Evolutionary conservation across 768 basidiomycete genomes (phyloP).

Genomic region (Boletellus ananiceps): DNA sequence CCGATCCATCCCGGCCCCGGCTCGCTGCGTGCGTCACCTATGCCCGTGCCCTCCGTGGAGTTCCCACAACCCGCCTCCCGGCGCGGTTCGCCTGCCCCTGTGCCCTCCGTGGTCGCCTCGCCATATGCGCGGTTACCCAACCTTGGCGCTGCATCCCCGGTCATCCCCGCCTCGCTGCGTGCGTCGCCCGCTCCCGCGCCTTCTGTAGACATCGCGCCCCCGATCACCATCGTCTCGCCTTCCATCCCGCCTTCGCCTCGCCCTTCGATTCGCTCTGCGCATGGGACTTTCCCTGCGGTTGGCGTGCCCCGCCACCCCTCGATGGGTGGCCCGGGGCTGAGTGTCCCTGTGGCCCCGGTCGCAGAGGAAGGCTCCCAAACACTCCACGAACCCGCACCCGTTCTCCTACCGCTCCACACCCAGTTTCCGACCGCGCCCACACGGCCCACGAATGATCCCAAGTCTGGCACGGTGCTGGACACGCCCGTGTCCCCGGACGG

Average conservation of each 20-base stretch:
- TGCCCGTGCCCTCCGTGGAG: background rate
- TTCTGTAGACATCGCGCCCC: background rate
- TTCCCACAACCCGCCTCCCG: background rate
- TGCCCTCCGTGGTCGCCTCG: slow-evolving; percentile 1
- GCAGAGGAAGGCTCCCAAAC: slow-evolving; percentile 19
- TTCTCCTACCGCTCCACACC: background rate
- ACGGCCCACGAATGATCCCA: background rate
- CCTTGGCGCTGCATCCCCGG: background rate
- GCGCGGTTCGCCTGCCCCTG: background rate
- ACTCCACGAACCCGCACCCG: slow-evolving; percentile 9
- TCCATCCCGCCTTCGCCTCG: slow-evolving; percentile 7
- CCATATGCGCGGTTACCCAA: slow-evolving; percentile 7
- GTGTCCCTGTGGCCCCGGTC: background rate
- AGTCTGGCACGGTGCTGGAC: background rate
- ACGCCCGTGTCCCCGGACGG: slow-evolving; percentile 4
- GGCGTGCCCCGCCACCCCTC: background rate
- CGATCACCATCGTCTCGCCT: slow-evolving; percentile 19
- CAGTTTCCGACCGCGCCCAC: background rate
- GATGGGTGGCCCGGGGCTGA: background rate
- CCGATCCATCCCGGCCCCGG: background rate
- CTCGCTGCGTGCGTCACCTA: slow-evolving; percentile 4
- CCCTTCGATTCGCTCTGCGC: slow-evolving; percentile 7
- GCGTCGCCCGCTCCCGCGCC: background rate
- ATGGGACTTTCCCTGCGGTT: background rate
- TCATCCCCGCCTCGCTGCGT: background rate